Conservation (phyloP, 2,329 filamentous ascomycete species). For the Aspergillus sp. region DNA sequence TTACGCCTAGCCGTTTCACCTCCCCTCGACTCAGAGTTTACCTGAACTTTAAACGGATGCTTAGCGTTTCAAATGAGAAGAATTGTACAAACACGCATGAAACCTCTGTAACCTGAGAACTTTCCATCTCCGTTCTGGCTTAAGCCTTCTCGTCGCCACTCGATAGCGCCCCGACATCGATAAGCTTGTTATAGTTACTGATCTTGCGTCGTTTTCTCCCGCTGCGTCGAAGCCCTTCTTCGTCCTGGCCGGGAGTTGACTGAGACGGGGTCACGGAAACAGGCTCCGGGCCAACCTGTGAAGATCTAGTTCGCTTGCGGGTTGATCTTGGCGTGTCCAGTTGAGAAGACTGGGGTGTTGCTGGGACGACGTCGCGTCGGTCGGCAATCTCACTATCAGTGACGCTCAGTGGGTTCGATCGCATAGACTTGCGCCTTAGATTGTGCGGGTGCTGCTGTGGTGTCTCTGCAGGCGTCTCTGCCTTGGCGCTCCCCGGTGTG, state of each 20-base stretch:
- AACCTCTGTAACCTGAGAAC: background rate
- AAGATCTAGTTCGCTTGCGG: slow-evolving; percentile 16
- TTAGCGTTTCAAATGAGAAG: background rate
- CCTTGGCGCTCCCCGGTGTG: background rate
- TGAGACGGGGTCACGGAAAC: slow-evolving; percentile 1
- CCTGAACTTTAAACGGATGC: slow-evolving; percentile 5
- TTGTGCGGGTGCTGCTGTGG: background rate
- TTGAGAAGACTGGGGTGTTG: background rate
- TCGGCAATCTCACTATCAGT: background rate
- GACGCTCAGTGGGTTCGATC: background rate
- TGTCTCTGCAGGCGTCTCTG: slow-evolving; percentile 7
- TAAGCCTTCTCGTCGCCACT: slow-evolving; percentile 26
- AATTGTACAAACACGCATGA: slow-evolving; percentile 1
- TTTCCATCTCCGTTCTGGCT: slow-evolving; percentile 26
- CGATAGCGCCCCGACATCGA: slow-evolving; percentile 34
- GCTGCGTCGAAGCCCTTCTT: slow-evolving; percentile 23
- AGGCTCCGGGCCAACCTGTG: slow-evolving; percentile 1
- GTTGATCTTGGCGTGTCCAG: slow-evolving; percentile 9
- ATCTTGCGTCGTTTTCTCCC: slow-evolving; percentile 35
- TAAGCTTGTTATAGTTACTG: slow-evolving; percentile 36
- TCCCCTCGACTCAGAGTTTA: background rate
- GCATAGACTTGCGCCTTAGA: slow-evolving; percentile 16
- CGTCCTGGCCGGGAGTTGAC: slow-evolving; percentile 7
- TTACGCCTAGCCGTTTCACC: background rate
- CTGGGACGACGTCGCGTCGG: background rate